Evolutionary conservation across 116 monocot genomes (phyloP).

Genomic region (Dioscorea cayenensis): DNA sequence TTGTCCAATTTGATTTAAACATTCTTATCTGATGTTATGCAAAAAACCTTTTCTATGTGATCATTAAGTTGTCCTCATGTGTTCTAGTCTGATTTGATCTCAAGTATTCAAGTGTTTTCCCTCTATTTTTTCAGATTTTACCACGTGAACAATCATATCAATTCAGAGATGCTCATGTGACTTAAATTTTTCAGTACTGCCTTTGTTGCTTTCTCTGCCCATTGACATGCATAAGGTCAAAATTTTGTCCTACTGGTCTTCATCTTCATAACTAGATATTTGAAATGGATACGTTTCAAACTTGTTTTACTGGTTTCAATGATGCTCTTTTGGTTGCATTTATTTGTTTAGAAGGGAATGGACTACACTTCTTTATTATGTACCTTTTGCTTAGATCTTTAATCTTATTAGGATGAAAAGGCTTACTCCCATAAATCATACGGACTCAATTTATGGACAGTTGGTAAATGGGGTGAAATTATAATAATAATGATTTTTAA

Average conservation of each 20-base stretch:
- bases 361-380: not conserved
- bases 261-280: not conserved
- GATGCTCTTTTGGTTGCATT: not conserved
- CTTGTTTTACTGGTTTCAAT: too few species aligned
- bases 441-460: not conserved
- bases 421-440: not conserved
- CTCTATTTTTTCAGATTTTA: not conserved
- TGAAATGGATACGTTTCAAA: not conserved
- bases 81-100: too few species aligned
- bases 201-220: slow-evolving; percentile 2
- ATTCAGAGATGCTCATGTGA: slow-evolving; percentile 5
- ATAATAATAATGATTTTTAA: too few species aligned
- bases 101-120: too few species aligned
- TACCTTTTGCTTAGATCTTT: not conserved
- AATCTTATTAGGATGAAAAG: not conserved
- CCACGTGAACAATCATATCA: not conserved
- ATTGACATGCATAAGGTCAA: slow-evolving; percentile 1
- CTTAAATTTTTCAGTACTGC: slow-evolving; percentile 3
- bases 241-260: not conserved
- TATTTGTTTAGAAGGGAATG: not conserved
- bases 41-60: too few species aligned
- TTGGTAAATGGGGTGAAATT: not conserved
- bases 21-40: too few species aligned
- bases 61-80: too few species aligned
- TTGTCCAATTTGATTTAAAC: slow-evolving; percentile 6